These are phyloP conservation scores for Hypoxylon sp. DNA, from an alignment of 2,329 filamentous ascomycete genomes.

Conservation along the genomic window DNA sequence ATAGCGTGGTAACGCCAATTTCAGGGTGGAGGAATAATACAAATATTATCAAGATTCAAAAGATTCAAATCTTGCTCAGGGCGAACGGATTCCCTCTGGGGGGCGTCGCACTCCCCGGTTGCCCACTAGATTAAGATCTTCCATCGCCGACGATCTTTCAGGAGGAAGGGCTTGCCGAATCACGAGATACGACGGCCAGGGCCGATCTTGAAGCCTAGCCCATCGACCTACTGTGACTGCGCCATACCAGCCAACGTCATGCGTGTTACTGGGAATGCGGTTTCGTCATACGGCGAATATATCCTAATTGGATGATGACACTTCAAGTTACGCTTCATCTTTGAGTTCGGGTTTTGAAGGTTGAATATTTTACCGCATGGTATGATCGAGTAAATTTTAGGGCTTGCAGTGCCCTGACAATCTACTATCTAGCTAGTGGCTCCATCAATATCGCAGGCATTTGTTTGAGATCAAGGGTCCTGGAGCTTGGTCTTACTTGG, in stretches of 20 bases:
- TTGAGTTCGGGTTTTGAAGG: conserved; percentile 19
- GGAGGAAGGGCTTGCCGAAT: conserved; percentile 38
- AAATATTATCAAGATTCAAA: conserved; percentile 39
- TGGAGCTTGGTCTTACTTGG: conserved; percentile 26
- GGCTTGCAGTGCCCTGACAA: conserved; percentile 20
- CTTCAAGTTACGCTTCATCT: conserved; percentile 28
- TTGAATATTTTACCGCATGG: conserved; percentile 19
- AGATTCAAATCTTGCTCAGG: conserved; percentile 38
- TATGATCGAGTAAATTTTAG: conserved; percentile 18
- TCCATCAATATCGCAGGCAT: conserved; percentile 33
- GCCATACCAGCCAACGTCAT: conserved; percentile 20
- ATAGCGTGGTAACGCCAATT: conserved; percentile 31
- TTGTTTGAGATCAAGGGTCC: conserved; percentile 43
- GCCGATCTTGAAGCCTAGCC: conserved; percentile 27
- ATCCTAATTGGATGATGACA: conserved; percentile 29
- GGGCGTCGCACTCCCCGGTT: conserved; percentile 35
- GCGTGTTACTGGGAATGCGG: conserved; percentile 21
- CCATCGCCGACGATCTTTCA: conserved; percentile 41
- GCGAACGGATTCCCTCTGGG: conserved; percentile 8
- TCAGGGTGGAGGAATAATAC: conserved; percentile 27
- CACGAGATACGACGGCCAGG: conserved; percentile 36
- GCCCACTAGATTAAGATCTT: conserved; percentile 47
- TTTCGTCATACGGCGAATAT: conserved; percentile 43
- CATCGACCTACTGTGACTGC: conserved; percentile 5
- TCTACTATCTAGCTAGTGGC: conserved; percentile 8